Base-by-base conservation (phyloP, 1,139 yeast species). In the Candida sanyaensis region DNA sequence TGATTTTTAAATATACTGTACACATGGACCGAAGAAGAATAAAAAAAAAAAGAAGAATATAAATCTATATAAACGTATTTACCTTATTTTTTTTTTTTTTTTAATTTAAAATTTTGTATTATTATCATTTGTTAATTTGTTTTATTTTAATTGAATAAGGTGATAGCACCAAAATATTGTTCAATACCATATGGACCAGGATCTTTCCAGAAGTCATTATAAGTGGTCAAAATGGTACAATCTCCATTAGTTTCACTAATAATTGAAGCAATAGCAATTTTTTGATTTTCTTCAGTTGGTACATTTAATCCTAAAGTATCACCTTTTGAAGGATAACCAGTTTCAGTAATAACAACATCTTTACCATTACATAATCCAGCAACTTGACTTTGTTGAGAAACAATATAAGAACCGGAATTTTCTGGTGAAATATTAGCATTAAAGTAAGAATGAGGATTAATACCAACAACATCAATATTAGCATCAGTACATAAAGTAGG, bases 251-350 rank as follows among this genome's bases (percentile, higher is more conserved):
- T 69, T 41, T 73, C 77, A 26, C 79, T 71, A 44, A 89, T 68
- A 40, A 88, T 82, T 28, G 82, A 69, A 50, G 75, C 66, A 47
- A 91, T 76, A 8, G 97, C 97, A 46, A 74, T 71, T 50, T 68
- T 63, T 71, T 91, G 97, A 69, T 90, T 90, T 7, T 64, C 87
- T 3, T 68, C 62, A 33, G 83, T 68, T 48, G 97, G 97, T 30
- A 83, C 80, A 58, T 91, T 88, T 43, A 69, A 68, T 48, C 97
- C 97, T 61, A 88, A 83, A 47, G 75, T 70, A 50, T 65, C 64
- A 56, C 97, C 97, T 39, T 75, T 70, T 55, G 85, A 82, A 54
- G 97, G 97, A 65, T 88, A 91, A 34, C 97, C 97, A 4, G 97
- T 89, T 69, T 91, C 97, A 12, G 96, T 85, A 46, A 86, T 80